Evolutionary conservation across 768 basidiomycete species (phyloP).

Genomic region (Cystobasidiopsis lactophilus): DNA sequence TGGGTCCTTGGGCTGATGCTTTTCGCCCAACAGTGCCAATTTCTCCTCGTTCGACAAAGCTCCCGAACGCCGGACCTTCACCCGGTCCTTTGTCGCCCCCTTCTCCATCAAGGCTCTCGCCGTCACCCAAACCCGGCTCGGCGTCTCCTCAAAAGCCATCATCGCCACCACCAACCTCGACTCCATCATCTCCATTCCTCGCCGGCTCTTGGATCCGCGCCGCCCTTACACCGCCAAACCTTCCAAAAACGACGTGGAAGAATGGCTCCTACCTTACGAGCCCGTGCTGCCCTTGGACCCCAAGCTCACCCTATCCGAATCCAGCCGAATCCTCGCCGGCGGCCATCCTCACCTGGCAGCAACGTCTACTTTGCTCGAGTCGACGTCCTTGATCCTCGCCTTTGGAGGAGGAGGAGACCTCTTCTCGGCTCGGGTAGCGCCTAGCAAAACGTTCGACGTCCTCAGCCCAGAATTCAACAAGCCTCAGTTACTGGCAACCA

Average conservation of each 20-base stretch:
- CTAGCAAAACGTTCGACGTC: constrained; percentile 79
- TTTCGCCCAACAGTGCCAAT: constrained; percentile 13
- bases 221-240: constrained; percentile 48
- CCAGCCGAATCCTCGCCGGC: constrained; percentile 34
- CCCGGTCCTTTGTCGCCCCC: constrained; percentile 50
- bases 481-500: constrained; percentile 62
- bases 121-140: constrained; percentile 63
- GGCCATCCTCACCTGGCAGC: constrained; percentile 48
- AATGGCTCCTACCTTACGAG: constrained; percentile 67
- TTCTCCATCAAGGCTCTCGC: constrained; percentile 45
- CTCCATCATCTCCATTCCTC: constrained; percentile 52
- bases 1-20: too few relatives aligned
- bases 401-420: constrained; percentile 61
- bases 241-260: constrained; percentile 57
- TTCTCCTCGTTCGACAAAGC: too few relatives aligned
- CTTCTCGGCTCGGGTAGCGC: constrained; percentile 62
- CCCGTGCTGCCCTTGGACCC: constrained; percentile 51
- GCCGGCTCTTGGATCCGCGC: constrained; percentile 57
- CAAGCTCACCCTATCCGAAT: constrained; percentile 31
- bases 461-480: constrained; percentile 86
- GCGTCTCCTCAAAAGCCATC: constrained; percentile 35
- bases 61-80: too few relatives aligned
- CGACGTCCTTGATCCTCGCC: constrained; percentile 67
- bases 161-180: constrained; percentile 54
- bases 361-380: constrained; percentile 67